These are phyloP conservation scores for Fusarium azukiicola DNA, from an alignment of 2,329 filamentous ascomycete genomes.

Conservation along the genomic window DNA sequence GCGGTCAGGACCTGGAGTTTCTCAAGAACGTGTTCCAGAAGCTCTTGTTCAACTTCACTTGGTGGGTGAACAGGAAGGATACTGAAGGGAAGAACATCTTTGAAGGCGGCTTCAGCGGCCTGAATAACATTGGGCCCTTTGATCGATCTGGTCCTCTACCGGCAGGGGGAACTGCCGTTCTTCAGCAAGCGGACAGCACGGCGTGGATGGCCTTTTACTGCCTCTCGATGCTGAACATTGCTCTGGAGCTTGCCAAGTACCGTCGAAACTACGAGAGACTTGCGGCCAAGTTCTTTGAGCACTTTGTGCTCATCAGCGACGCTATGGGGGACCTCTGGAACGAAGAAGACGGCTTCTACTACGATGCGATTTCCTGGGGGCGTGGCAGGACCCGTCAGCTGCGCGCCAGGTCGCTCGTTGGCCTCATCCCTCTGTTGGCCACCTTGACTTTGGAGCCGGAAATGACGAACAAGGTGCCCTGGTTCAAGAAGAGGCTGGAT, in stretches of 20 bases:
- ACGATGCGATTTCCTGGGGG: constrained; percentile 98
- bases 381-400: constrained; percentile 96
- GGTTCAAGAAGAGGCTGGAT: constrained; percentile 94
- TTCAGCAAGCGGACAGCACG: constrained; percentile 98
- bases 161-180: constrained; percentile 86
- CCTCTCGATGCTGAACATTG: constrained; percentile 97
- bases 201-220: constrained; percentile 99
- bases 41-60: constrained; percentile 96
- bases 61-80: constrained; percentile 99
- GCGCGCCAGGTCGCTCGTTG: constrained; percentile 94
- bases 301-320: constrained; percentile 98
- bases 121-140: constrained; percentile 99
- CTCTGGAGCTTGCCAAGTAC: constrained; percentile 96
- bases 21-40: constrained; percentile 99
- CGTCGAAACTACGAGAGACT: constrained; percentile 97
- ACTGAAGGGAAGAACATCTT: constrained; percentile 97
- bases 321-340: constrained; percentile 99
- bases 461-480: constrained; percentile 93
- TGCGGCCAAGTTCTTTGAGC: constrained; percentile 99
- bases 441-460: constrained; percentile 96
- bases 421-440: constrained; percentile 95
- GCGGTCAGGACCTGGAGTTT: constrained; percentile 96
- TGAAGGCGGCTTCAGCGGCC: constrained; percentile 95
- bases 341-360: constrained; percentile 98
- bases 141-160: constrained; percentile 97